Evolutionary conservation across 768 basidiomycete genomes (phyloP), one percentile per base, ranked within the genome.

Genomic region (Sporobolomyces phaffii): DNA sequence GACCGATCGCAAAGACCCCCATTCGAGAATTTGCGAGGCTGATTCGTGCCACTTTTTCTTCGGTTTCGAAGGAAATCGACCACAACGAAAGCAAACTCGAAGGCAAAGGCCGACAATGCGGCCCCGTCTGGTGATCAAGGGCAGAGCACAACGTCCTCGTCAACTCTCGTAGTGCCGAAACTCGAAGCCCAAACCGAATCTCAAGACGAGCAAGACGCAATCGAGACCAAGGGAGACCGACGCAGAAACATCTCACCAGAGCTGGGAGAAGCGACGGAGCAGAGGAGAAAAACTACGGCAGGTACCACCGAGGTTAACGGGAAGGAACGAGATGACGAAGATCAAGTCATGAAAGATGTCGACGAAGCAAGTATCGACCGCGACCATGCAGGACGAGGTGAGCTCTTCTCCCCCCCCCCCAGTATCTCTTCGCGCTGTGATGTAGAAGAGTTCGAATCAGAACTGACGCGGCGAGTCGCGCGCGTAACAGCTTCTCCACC

Each of bases 341-440:
- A 60, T n/a, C 24, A 41, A 47, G 48, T 40, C 7, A 47, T 52
- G 64, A 24, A 26, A 22, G 48, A 59, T 13, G 48, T 57, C 28
- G 62, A 57, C 28, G n/a, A 43, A 5, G 20, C 14, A 3, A 31
- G 18, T 6, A 36, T 18, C n/a, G 10, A 54, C n/a, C 34, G n/a
- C 14, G 38, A 38, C 6, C 13, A 9, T 11, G 40, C 28, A 38
- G 36, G 29, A 5, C 48, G n/a, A 36, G 52, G 52, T 40, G 22
- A 36, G 52, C 38, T 40, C n/a, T 24, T 47, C 15, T n/a, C n/a
- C n/a, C n/a, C n/a, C n/a, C n/a, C n/a, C n/a, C n/a, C 8, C 14
- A 47, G 15, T 24, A 17, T 47, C 20, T 45, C 11, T 45, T n/a
- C 44, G n/a, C n/a, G n/a, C n/a, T n/a, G n/a, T n/a, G n/a, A n/a